A percentile compares a stretch with the other conserved stretches of the same genome.
Conservation (phyloP, 73 alveolate species). For the Paramecium tetraurelia region DNA sequence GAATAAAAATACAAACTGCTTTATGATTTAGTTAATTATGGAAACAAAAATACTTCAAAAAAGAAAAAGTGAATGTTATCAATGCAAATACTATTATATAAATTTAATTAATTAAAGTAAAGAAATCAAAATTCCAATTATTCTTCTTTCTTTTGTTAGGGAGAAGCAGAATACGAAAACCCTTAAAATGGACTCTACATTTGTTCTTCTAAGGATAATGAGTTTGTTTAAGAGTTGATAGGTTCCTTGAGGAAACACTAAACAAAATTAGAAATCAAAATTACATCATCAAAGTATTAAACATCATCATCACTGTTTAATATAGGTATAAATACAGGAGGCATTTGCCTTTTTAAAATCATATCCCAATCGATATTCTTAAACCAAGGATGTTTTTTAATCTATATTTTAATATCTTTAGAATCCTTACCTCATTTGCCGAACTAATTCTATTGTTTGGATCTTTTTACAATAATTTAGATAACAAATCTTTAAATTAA, state of each 20-base stretch:
- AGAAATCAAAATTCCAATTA: conserved; percentile 12
- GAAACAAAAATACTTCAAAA: not conserved
- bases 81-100: not conserved
- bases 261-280: not conserved
- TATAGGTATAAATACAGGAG: not conserved
- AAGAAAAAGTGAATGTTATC: not conserved
- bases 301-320: conserved; percentile 21
- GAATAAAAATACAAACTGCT: not conserved
- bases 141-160: not conserved
- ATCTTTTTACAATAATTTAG: conserved; percentile 46
- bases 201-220: not conserved
- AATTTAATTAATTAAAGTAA: not conserved
- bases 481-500: conserved; percentile 39
- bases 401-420: not conserved
- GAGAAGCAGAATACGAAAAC: conserved; percentile 13
- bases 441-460: conserved; percentile 52
- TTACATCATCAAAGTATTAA: conserved; percentile 25
- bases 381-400: conserved; percentile 41
- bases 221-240: not conserved
- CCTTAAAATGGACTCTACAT: not conserved
- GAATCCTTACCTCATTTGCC: conserved; percentile 27
- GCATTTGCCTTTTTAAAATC: not conserved
- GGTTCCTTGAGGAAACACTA: not conserved
- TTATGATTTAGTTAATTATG: not conserved
- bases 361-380: not conserved